These are phyloP conservation scores for Nakaseomyces bracarensis DNA, from an alignment of 1,139 yeast species.

Conservation along the genomic window DNA sequence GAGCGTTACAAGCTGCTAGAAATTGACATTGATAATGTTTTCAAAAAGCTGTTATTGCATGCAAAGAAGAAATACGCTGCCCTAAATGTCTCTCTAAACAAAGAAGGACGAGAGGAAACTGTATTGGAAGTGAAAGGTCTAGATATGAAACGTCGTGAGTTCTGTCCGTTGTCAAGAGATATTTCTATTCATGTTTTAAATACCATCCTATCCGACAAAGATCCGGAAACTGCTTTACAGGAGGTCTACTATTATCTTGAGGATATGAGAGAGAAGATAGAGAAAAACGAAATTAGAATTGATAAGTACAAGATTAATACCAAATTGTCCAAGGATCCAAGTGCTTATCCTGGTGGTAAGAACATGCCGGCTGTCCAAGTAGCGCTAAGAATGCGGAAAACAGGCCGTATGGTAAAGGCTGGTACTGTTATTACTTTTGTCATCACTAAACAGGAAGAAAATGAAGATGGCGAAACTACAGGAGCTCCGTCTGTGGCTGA, in stretches of 20 bases:
- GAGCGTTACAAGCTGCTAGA: constrained; percentile 81
- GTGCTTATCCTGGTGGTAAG: constrained; percentile 66
- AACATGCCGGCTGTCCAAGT: constrained; percentile 91
- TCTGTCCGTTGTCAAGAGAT: constrained; percentile 85
- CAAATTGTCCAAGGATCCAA: constrained; percentile 68
- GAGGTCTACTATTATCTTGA: constrained; percentile 70
- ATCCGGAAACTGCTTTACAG: constrained; percentile 68
- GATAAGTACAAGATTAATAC: constrained; percentile 67
- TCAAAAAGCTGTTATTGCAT: constrained; percentile 73
- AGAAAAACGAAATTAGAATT: constrained; percentile 51
- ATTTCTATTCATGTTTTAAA: constrained; percentile 69
- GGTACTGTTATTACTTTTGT: constrained; percentile 88
- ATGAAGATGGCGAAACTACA: constrained; percentile 15
- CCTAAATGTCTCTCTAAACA: constrained; percentile 48
- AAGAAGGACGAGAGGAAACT: constrained; percentile 41
- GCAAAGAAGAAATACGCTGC: constrained; percentile 99
- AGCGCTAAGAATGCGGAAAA: constrained; percentile 67
- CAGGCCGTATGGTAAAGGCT: constrained; percentile 79
- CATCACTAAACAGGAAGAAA: constrained; percentile 42
- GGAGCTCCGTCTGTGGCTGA: constrained; percentile 41
- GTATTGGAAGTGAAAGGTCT: constrained; percentile 87
- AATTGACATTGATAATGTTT: constrained; percentile 91
- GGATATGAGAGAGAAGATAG: constrained; percentile 49
- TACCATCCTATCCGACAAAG: constrained; percentile 62
- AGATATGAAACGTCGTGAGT: constrained; percentile 96